phyloP scores from a whole-genome alignment of 257 asterid species.

The Handroanthus guayacan region DNA sequence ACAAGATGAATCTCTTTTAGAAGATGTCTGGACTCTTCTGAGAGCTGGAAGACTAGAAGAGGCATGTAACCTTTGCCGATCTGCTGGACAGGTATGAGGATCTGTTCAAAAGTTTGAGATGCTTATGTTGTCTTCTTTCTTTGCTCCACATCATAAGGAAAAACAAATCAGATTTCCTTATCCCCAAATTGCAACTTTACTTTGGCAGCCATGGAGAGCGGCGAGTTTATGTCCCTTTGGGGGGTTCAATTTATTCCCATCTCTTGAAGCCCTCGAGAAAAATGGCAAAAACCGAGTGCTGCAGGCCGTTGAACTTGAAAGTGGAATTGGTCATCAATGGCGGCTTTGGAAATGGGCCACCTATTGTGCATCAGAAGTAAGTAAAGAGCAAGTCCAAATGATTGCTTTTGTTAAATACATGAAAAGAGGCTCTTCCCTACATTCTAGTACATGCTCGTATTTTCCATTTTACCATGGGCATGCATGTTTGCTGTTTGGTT shows the following conservation, averaged over 20 bases:
- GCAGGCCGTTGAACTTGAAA: conserved; percentile 93
- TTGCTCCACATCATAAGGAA: conserved; percentile 13
- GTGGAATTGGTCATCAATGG: conserved; percentile 92
- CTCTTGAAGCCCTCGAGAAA: conserved; percentile 75
- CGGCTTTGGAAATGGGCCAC: conserved; percentile 99
- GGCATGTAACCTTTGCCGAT: conserved; percentile 85
- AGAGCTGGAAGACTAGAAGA: conserved; percentile 97
- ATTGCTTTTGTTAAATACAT: conserved; percentile 40
- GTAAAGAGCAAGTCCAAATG: conserved; percentile 31
- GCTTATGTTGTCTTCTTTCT: conserved; percentile 25
- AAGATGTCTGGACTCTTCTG: conserved; percentile 92
- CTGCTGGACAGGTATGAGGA: conserved; percentile 91
- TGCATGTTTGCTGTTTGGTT: conserved; percentile 29
- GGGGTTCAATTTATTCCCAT: conserved; percentile 71
- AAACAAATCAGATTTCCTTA: conserved; percentile 33
- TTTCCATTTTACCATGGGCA: conserved; percentile 26
- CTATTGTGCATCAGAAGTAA: conserved; percentile 97
- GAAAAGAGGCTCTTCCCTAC: conserved; percentile 5
- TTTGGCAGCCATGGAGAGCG: conserved; percentile 97
- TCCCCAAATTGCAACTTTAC: conserved; percentile 37
- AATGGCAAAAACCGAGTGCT: conserved; percentile 86
- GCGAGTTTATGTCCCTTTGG: conserved; percentile 91
- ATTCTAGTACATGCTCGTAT: conserved; percentile 1
- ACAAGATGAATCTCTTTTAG: conserved; percentile 96
- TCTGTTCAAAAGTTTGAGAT: conserved; percentile 36